Base-by-base conservation (phyloP, 495 filamentous ascomycete genomes). In the Daldinia bambusicola region DNA sequence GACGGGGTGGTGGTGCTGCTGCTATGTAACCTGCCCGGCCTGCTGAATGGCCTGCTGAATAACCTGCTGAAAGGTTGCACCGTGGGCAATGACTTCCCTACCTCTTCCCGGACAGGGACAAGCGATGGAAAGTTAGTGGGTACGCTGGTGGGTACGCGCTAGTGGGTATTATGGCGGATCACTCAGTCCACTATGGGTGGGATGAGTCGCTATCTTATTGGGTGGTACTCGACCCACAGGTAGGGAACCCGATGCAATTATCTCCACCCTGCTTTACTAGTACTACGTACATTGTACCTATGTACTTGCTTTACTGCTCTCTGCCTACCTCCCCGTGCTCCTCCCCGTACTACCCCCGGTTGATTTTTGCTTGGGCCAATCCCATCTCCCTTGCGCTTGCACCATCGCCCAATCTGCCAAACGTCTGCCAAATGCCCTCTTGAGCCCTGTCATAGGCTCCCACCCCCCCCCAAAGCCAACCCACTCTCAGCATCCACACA, bases 201-300 rank as follows among this genome's bases (percentile, higher is more conserved):
- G 34, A n/a, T 20, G 34, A 56, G n/a, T 34, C 50, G 26, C 34
- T 52, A 31, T 58, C 18, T 61, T 32, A 73, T 73, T 73, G 70
- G 70, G 70, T 51, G 14, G 48, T 16, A 69, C 55, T 34, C 52
- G 66, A 31, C 70, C 70, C 70, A 73, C 66, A 69, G 70, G 65
- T 73, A 73, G 70, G 70, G 70, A 73, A 69, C 70, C 64, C 66
- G 70, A 73, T 67, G 70, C 70, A 73, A 73, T 73, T 66, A 69
- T 73, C 70, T 69, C 66, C 70, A 73, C 70, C 51, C 61, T 65
- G 41, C 18, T 48, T 18, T 48, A 3, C 43, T 14, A 26, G 1
- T 26, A 26, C 34, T 36, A 36, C 2, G 34, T 7, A 34, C 32
- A 34, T 34, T 34, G 7, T 34, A 7, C 32, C n/a, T n/a, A n/a